Conservation (phyloP, 305 asterid species). For the Striga hermonthica region DNA sequence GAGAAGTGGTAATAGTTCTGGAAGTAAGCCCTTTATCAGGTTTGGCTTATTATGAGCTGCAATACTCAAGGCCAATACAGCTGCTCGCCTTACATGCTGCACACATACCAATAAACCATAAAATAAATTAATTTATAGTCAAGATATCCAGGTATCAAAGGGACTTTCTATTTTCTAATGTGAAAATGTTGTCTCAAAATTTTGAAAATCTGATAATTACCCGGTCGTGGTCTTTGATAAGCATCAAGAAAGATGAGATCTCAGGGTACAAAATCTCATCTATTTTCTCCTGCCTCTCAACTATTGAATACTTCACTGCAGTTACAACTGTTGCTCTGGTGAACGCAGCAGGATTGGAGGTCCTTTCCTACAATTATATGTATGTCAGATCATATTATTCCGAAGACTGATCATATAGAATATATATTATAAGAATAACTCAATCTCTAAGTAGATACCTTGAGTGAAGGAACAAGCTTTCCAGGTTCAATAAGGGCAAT, state of each 20-base stretch:
- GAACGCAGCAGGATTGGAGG: conserved; percentile 77
- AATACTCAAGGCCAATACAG: conserved; percentile 93
- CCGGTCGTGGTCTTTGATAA: conserved; percentile 88
- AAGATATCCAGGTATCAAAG: conserved; percentile 15
- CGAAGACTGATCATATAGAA: conserved; percentile 14
- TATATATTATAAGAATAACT: not conserved
- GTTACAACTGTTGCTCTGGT: conserved; percentile 96
- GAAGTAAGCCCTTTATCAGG: conserved; percentile 82
- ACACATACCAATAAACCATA: conserved; percentile 34
- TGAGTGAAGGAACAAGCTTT: conserved; percentile 94
- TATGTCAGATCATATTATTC: conserved; percentile 28
- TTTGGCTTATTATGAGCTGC: conserved; percentile 99
- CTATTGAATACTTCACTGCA: conserved; percentile 88
- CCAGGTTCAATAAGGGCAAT: conserved; percentile 96
- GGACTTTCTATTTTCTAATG: conserved; percentile 9
- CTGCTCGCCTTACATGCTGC: conserved; percentile 99
- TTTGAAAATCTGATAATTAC: conserved; percentile 38
- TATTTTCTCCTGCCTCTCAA: conserved; percentile 93
- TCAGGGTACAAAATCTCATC: conserved; percentile 83
- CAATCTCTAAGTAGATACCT: conserved; percentile 49
- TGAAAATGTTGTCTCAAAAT: not conserved
- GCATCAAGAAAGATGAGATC: conserved; percentile 91
- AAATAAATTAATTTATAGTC: conserved; percentile 19
- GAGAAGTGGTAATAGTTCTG: conserved; percentile 85
- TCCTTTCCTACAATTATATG: conserved; percentile 69